These are phyloP conservation scores for Penicillium nucicola DNA, from an alignment of 495 filamentous ascomycete species.

Conservation along the genomic window DNA sequence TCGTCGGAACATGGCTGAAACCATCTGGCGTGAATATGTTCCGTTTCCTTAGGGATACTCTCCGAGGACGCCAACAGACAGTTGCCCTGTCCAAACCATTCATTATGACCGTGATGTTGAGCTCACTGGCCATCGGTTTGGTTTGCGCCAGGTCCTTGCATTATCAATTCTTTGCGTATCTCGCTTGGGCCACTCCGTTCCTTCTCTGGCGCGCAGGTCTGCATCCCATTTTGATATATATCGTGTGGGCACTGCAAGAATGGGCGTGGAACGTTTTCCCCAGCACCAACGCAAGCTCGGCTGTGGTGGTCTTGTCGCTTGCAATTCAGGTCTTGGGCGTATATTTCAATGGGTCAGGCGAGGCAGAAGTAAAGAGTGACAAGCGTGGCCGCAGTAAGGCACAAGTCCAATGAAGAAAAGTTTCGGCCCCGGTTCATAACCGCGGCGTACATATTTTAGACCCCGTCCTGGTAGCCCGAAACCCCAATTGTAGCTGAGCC, in stretches of 20 bases:
- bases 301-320: slow-evolving; percentile 69
- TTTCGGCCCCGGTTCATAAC: neutral
- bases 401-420: slow-evolving; percentile 19
- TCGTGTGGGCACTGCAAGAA: slow-evolving; percentile 80
- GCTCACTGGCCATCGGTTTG: slow-evolving; percentile 78
- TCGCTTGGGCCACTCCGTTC: slow-evolving; percentile 89
- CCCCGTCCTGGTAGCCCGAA: neutral
- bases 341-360: slow-evolving; percentile 21
- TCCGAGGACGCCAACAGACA: slow-evolving; percentile 53
- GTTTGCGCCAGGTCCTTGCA: slow-evolving; percentile 89
- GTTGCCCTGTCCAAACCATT: slow-evolving; percentile 66
- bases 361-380: slow-evolving; percentile 12
- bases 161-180: slow-evolving; percentile 95
- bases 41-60: slow-evolving; percentile 47
- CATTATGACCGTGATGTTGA: slow-evolving; percentile 74
- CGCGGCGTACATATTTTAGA: neutral
- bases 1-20: slow-evolving; percentile 56
- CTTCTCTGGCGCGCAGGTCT: slow-evolving; percentile 79
- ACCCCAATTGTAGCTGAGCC: neutral
- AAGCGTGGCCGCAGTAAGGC: slow-evolving; percentile 13
- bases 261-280: slow-evolving; percentile 97
- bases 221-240: slow-evolving; percentile 68
- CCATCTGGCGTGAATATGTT: slow-evolving; percentile 46
- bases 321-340: slow-evolving; percentile 56
- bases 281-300: slow-evolving; percentile 78